phyloP scores from a whole-genome alignment of 2,329 filamentous ascomycete species.

The Coniochaeta ligniaria region DNA sequence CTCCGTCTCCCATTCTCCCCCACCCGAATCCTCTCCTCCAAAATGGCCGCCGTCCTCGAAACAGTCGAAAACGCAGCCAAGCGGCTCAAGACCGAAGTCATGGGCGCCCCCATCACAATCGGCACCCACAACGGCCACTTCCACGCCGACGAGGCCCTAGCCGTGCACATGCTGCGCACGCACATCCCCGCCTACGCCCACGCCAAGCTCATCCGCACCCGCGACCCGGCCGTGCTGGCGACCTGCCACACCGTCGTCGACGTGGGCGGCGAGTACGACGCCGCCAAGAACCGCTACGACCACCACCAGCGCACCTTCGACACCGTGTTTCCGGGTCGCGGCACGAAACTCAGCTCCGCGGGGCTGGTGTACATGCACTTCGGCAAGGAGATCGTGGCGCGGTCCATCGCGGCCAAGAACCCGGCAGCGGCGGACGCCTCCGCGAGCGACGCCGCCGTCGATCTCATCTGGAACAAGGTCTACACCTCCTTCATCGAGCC shows the following conservation, averaged over 20 bases:
- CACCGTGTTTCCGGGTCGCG: slow-evolving; percentile 74
- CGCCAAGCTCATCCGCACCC: slow-evolving; percentile 74
- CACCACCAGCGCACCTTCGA: slow-evolving; percentile 93
- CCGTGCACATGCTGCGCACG: slow-evolving; percentile 88
- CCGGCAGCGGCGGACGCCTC: too few species aligned
- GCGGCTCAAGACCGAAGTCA: slow-evolving; percentile 65
- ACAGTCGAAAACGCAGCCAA: slow-evolving; percentile 72
- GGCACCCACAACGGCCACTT: slow-evolving; percentile 95
- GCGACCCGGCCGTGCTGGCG: slow-evolving; percentile 70
- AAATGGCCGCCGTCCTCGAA: slow-evolving; percentile 12
- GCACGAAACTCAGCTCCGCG: slow-evolving; percentile 87
- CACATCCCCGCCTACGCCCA: slow-evolving; percentile 68
- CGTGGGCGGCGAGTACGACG: slow-evolving; percentile 91
- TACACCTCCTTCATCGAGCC: slow-evolving; percentile 94
- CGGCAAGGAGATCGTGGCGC: slow-evolving; percentile 73
- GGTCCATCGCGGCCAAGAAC: slow-evolving; percentile 55
- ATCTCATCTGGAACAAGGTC: slow-evolving; percentile 76
- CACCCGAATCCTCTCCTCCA: background rate
- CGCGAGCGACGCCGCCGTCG: slow-evolving; percentile 58
- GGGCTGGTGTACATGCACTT: slow-evolving; percentile 96
- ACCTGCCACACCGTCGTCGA: slow-evolving; percentile 94
- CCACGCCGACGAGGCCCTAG: slow-evolving; percentile 96
- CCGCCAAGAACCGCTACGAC: slow-evolving; percentile 73
- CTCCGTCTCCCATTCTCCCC: background rate
- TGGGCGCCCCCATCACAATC: slow-evolving; percentile 52